Evolutionary conservation across 345 rosid genomes (phyloP).

Genomic region (Rhizophora mangle): DNA sequence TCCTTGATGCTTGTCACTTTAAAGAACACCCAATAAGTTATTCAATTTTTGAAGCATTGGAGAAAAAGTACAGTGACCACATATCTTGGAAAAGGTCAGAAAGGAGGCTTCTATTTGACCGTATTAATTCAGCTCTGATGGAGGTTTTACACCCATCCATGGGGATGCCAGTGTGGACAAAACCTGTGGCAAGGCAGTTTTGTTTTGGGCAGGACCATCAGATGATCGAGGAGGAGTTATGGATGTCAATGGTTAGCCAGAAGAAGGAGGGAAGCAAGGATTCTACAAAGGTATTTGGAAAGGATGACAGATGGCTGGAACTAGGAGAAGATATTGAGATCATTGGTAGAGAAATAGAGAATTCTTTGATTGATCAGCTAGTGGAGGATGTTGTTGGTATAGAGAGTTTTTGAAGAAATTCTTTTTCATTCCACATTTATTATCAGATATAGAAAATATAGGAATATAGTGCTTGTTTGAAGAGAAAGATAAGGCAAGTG

Average conservation of each 20-base stretch:
- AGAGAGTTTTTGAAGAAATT: conserved; percentile 27
- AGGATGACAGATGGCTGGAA: conserved; percentile 55
- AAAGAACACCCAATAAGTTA: conserved; percentile 36
- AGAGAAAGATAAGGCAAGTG: neutral
- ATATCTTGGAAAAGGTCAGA: conserved; percentile 69
- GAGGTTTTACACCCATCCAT: conserved; percentile 45
- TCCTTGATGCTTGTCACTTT: conserved; percentile 24
- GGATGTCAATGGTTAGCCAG: conserved; percentile 40
- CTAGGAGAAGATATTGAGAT: conserved; percentile 53
- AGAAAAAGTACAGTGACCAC: conserved; percentile 68
- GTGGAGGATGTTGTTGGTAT: conserved; percentile 48
- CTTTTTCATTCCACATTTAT: neutral
- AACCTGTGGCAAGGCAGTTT: conserved; percentile 51
- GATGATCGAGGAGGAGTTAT: conserved; percentile 49
- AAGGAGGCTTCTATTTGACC: conserved; percentile 68
- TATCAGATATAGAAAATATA: neutral
- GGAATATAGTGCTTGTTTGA: neutral
- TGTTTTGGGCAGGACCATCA: conserved; percentile 19
- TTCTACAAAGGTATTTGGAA: conserved; percentile 34
- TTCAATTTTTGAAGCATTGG: conserved; percentile 57
- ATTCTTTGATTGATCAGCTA: conserved; percentile 64
- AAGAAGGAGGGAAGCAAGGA: conserved; percentile 43
- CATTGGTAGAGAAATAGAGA: conserved; percentile 62
- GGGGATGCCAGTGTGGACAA: conserved; percentile 37
- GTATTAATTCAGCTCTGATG: conserved; percentile 47